Percentiles rank a stretch among this genome's conserved stretches.
Evolutionary conservation across 345 rosid genomes (phyloP).

Genomic region (Eucalyptus decipiens): DNA sequence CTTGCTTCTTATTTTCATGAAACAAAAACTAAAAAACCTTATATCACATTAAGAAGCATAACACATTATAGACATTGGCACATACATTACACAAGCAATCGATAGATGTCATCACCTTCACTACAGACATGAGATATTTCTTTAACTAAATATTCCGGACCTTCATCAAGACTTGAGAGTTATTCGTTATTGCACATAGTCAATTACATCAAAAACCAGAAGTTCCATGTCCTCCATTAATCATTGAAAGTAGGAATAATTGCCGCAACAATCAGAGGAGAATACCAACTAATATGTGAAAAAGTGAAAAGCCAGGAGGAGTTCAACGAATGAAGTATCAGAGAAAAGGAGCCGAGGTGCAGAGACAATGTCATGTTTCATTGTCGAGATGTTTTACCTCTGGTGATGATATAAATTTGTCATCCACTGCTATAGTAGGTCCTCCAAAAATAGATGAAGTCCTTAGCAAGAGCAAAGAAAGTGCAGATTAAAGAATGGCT

Average conservation of each 20-base stretch:
- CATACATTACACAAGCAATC: neutral
- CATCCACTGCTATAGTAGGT: neutral
- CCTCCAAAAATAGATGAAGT: neutral
- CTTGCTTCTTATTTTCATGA: neutral
- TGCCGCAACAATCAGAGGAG: too few species aligned
- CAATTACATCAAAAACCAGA: too few species aligned
- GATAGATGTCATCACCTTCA: neutral
- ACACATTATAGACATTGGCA: neutral
- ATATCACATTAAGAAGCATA: neutral
- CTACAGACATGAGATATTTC: neutral
- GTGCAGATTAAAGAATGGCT: neutral
- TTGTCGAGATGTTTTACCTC: neutral
- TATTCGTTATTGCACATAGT: neutral
- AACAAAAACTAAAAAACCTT: neutral
- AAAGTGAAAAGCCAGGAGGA: neutral
- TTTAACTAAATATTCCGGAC: neutral
- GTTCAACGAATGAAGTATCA: neutral
- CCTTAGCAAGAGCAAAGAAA: neutral
- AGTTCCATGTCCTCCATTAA: too few species aligned
- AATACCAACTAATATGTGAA: too few species aligned
- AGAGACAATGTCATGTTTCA: neutral
- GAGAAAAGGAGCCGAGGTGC: neutral
- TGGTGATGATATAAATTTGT: neutral
- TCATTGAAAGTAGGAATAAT: rapidly evolving
- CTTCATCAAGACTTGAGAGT: neutral